Evolutionary conservation across 192 early-diverging fungal species (phyloP).

Genomic region (Podila horticola): DNA sequence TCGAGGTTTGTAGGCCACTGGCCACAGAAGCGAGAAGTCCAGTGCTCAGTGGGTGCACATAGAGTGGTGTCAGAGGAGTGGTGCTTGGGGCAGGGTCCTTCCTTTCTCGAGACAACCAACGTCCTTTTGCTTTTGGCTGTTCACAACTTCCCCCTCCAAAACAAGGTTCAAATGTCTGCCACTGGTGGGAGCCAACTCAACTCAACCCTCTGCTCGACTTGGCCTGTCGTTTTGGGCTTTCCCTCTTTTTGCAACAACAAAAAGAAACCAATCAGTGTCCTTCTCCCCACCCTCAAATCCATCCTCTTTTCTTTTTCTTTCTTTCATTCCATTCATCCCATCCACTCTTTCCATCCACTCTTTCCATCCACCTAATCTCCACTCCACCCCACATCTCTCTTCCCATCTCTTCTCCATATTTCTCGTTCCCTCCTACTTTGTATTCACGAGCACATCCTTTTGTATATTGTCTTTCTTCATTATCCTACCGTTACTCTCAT

Average conservation of each 20-base stretch:
- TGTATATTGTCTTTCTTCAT: slow-evolving; percentile 2
- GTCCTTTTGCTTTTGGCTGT: not conserved
- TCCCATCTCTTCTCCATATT: not conserved
- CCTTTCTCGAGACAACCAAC: too few species aligned
- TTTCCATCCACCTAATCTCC: not conserved
- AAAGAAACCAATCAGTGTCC: not conserved
- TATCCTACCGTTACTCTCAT: not conserved
- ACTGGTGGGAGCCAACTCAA: too few species aligned
- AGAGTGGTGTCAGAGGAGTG: too few species aligned
- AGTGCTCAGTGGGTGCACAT: too few species aligned
- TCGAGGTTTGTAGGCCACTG: too few species aligned
- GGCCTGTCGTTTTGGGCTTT: not conserved
- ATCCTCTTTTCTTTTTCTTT: not conserved
- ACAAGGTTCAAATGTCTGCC: too few species aligned
- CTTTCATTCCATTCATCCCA: not conserved
- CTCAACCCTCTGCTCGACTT: not conserved
- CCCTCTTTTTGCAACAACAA: not conserved
- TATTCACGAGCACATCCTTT: not conserved
- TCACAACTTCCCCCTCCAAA: not conserved
- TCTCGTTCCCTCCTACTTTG: not conserved
- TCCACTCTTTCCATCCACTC: not conserved
- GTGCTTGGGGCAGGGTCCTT: too few species aligned
- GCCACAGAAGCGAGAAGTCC: too few species aligned
- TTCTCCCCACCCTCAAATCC: not conserved
- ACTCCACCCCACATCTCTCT: not conserved